These are phyloP conservation scores for Rasamsonia emersonii DNA, from an alignment of 2,329 filamentous ascomycete species.

Conservation along the genomic window DNA sequence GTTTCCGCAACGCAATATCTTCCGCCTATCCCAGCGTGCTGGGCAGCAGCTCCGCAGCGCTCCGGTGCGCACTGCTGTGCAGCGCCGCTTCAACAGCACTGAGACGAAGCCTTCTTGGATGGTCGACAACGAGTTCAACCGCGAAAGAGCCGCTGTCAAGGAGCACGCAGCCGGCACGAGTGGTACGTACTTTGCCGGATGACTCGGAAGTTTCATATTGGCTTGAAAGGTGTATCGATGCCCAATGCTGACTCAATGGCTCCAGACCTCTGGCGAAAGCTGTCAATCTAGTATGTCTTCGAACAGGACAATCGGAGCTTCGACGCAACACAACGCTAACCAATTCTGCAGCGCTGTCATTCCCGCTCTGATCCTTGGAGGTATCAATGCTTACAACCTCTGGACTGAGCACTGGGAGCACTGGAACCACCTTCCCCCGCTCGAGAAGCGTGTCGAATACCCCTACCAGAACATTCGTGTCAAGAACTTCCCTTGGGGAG, in stretches of 20 bases:
- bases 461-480: slow-evolving; percentile 94
- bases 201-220: slow-evolving; percentile 6
- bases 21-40: slow-evolving; percentile 57
- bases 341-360: slow-evolving; percentile 55
- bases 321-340: slow-evolving; percentile 4
- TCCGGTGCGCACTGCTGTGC: slow-evolving; percentile 48
- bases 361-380: slow-evolving; percentile 62
- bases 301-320: slow-evolving; percentile 1
- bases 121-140: slow-evolving; percentile 84
- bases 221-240: neutral
- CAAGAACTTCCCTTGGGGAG: slow-evolving; percentile 92
- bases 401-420: slow-evolving; percentile 98
- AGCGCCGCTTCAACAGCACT: slow-evolving; percentile 65
- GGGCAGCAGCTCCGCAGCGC: slow-evolving; percentile 50
- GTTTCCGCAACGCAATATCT: slow-evolving; percentile 54
- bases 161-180: slow-evolving; percentile 77
- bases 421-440: slow-evolving; percentile 72
- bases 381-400: slow-evolving; percentile 77
- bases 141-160: slow-evolving; percentile 83
- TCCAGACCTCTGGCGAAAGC: slow-evolving; percentile 87
- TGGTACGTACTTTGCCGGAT: slow-evolving; percentile 49
- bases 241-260: slow-evolving; percentile 18
- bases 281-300: slow-evolving; percentile 79
- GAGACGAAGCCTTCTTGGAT: slow-evolving; percentile 50
- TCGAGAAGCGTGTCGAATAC: slow-evolving; percentile 89